Evolutionary conservation across 495 filamentous ascomycete genomes (phyloP).

Genomic region (Hypomontagnella submonticulosa): DNA sequence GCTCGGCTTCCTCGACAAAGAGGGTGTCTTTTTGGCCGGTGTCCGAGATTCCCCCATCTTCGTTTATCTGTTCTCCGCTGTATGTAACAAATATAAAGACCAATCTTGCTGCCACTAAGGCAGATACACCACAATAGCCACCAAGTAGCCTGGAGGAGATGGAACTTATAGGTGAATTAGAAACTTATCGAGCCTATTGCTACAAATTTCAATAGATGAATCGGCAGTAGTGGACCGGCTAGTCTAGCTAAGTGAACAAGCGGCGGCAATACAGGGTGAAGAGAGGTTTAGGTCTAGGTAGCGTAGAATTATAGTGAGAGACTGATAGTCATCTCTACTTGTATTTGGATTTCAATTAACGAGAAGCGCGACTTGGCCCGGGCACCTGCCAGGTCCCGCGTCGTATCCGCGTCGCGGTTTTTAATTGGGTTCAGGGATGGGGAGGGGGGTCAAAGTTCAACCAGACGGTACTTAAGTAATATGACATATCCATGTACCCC

Average conservation of each 20-base stretch:
- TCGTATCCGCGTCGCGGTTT: conserved; percentile 4
- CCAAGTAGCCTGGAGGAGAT: too few species aligned
- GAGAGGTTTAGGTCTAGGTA: neutral
- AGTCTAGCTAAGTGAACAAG: neutral
- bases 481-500: too few species aligned
- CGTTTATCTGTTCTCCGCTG: neutral
- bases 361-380: conserved; percentile 33
- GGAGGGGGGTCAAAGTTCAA: too few species aligned
- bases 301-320: too few species aligned
- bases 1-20: conserved; percentile 53
- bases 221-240: too few species aligned
- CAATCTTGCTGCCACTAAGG: neutral
- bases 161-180: too few species aligned
- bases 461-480: too few species aligned
- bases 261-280: neutral
- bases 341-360: conserved; percentile 32
- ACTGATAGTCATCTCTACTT: neutral
- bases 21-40: conserved; percentile 55
- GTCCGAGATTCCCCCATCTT: conserved; percentile 52
- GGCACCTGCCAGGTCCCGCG: conserved; percentile 16
- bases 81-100: neutral
- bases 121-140: neutral
- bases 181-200: too few species aligned
- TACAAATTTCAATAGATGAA: too few species aligned
- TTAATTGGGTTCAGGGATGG: too few species aligned